Conservation (phyloP, 2,329 filamentous ascomycete species). For the Colletotrichum brevisporum region DNA sequence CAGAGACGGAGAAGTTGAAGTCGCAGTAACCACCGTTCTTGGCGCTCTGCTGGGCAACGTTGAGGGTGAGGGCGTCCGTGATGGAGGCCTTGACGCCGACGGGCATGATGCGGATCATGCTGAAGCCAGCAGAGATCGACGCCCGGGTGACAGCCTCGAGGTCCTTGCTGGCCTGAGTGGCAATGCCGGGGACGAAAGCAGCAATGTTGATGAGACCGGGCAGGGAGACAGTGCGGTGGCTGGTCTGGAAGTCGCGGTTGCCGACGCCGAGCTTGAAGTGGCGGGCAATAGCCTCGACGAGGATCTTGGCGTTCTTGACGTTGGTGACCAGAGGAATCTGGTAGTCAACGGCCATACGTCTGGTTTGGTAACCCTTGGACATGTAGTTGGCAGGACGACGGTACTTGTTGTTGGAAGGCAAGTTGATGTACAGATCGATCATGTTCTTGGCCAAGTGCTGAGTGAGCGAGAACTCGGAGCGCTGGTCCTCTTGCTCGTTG, state of each 20-base stretch:
- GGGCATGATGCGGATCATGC: conserved; percentile 85
- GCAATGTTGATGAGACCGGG: conserved; percentile 84
- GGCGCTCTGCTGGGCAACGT: conserved; percentile 79
- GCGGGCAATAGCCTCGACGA: conserved; percentile 93
- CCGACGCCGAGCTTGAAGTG: conserved; percentile 88
- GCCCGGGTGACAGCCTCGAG: conserved; percentile 80
- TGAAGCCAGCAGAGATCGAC: conserved; percentile 82
- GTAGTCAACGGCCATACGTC: conserved; percentile 97
- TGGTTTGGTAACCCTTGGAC: conserved; percentile 96
- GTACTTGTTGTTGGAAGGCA: conserved; percentile 99
- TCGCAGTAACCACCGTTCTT: conserved; percentile 79
- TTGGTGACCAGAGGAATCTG: conserved; percentile 98
- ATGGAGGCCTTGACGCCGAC: conserved; percentile 80
- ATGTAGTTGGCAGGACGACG: conserved; percentile 97
- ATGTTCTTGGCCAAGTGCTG: conserved; percentile 98
- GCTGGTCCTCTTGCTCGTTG: conserved; percentile 84
- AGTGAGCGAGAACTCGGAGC: conserved; percentile 95
- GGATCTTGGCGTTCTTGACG: conserved; percentile 98
- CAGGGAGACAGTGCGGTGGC: conserved; percentile 81
- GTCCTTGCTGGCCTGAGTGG: conserved; percentile 74
- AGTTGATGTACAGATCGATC: conserved; percentile 98
- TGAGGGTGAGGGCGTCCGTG: conserved; percentile 79
- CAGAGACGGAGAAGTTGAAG: conserved; percentile 84
- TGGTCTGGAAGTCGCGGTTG: conserved; percentile 91
- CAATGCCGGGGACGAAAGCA: conserved; percentile 83